Base-by-base conservation (phyloP, 352 stramenopile species). In the Phytophthora pinifolia region DNA sequence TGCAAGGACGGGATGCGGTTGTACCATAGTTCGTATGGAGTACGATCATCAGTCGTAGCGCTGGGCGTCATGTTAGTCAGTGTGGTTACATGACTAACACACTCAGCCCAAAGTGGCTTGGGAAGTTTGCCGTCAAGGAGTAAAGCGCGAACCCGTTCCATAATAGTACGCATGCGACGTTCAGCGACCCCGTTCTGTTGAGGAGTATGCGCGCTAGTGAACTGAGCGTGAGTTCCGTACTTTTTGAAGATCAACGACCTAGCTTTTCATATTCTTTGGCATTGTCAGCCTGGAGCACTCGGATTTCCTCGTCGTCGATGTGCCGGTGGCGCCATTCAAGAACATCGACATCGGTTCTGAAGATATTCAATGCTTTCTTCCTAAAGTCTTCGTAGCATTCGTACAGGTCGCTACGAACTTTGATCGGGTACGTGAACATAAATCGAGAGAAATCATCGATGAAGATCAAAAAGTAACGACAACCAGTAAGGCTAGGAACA, bases 361-460 rank as follows among this genome's bases (percentile, higher is more conserved):
- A 43, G 15, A 43, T 53, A 43, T 53, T 44, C 14, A 53, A 20
- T 17, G 30, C 10, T 51, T 51, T 31, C 27, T 13, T 38, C 18
- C 31, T 30, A 12, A 41, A 33, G 44, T 53, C 14, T 27, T 59
- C 39, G 41, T 52, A 67, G 53, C 53, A 62, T 12, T 54, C 51
- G 13, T 59, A 62, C n/a, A 62, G 9, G 4, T 62, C 46, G 31
- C 45, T 56, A 31, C 34, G 34, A 14, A 25, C 20, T 35, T 29
- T 44, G 7, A 62, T 67, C 1, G 53, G 17, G 20, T 62, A 59
- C 6, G 46, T 61, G 15, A 52, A 67, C 39, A 61, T 62, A 29
- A 59, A 67, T 38, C 53, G 32, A 46, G 57, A 49, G 35, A 55
- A 46, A 27, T 58, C 55, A 51, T 58, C 55, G 15, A 63, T 64